Conservation (phyloP, 805 yeast species). For the Lipomyces spencermartinsiae region DNA sequence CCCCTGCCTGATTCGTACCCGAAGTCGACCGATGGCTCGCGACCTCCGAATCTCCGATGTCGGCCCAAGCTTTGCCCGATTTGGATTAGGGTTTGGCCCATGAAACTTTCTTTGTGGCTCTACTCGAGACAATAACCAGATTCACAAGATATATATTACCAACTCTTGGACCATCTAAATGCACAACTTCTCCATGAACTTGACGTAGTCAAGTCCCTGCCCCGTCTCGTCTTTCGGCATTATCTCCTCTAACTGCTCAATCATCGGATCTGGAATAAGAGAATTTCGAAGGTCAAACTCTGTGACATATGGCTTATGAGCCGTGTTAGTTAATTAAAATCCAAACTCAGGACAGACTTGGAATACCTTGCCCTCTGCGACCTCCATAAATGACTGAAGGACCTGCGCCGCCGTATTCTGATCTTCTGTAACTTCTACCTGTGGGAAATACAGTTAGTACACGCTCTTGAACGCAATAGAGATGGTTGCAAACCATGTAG, state of each 20-base stretch:
- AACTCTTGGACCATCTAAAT: slow-evolving; percentile 3
- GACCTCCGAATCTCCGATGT: neutral
- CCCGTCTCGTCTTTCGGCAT: slow-evolving; percentile 44
- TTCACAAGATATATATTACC: neutral
- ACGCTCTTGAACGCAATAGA: neutral
- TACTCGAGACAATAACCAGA: neutral
- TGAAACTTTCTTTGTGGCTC: no score
- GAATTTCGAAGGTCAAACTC: slow-evolving; percentile 50
- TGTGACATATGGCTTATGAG: slow-evolving; percentile 44
- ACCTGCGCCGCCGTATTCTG: slow-evolving; percentile 50
- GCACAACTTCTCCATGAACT: slow-evolving; percentile 41
- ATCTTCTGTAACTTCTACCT: slow-evolving; percentile 49
- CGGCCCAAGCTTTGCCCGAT: neutral
- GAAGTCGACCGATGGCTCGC: no score
- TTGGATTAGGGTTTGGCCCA: neutral
- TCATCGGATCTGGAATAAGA: slow-evolving; percentile 45
- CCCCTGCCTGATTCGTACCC: no score
- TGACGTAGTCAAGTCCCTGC: slow-evolving; percentile 44
- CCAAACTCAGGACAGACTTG: neutral
- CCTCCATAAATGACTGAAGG: slow-evolving; percentile 49
- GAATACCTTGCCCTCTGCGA: slow-evolving; percentile 48
- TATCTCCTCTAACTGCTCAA: slow-evolving; percentile 42
- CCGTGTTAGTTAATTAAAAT: neutral
- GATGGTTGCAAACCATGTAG: slow-evolving; percentile 42
- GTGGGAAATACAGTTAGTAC: neutral